Evolutionary conservation across 768 basidiomycete genomes (phyloP).

Genomic region (Mycena amicta): DNA sequence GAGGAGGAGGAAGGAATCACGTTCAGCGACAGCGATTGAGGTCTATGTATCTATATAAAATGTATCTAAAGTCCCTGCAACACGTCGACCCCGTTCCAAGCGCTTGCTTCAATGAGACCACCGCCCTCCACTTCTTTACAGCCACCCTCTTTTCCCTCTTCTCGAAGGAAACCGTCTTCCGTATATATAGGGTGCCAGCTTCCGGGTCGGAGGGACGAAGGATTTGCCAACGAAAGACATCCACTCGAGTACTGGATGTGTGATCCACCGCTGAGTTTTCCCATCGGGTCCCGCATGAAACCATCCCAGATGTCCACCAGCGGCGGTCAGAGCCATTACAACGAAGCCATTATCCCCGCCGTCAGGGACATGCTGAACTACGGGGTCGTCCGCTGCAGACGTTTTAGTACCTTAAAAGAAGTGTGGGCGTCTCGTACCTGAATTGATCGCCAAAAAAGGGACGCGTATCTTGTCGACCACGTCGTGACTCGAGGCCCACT

Average conservation of each 20-base stretch:
- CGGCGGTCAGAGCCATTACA: conserved; percentile 60
- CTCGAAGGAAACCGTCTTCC: conserved; percentile 62
- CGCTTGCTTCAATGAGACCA: conserved; percentile 53
- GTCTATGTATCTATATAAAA: conserved; percentile 3
- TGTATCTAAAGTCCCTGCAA: conserved; percentile 60
- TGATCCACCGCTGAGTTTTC: conserved; percentile 62
- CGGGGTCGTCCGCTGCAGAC: conserved; percentile 79
- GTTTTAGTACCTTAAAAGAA: too few species aligned
- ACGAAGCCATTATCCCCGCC: conserved; percentile 55
- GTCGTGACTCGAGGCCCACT: conserved; percentile 61
- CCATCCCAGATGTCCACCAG: conserved; percentile 85
- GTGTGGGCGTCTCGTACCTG: too few species aligned
- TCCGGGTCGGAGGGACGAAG: conserved; percentile 39
- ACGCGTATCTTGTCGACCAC: conserved; percentile 61
- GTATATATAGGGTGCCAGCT: conserved; percentile 37
- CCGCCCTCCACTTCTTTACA: conserved; percentile 60
- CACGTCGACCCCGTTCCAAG: conserved; percentile 45
- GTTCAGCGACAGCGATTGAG: conserved; percentile 88
- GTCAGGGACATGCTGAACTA: conserved; percentile 66
- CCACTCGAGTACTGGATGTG: conserved; percentile 75
- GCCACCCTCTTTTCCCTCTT: conserved; percentile 57
- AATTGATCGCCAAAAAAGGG: conserved; percentile 76
- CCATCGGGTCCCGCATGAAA: conserved; percentile 54
- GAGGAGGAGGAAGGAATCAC: conserved; percentile 65
- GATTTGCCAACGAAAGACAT: conserved; percentile 58